Conservation (phyloP, 176 grass and related monocot species). For the Puccinellia tenuiflora region DNA sequence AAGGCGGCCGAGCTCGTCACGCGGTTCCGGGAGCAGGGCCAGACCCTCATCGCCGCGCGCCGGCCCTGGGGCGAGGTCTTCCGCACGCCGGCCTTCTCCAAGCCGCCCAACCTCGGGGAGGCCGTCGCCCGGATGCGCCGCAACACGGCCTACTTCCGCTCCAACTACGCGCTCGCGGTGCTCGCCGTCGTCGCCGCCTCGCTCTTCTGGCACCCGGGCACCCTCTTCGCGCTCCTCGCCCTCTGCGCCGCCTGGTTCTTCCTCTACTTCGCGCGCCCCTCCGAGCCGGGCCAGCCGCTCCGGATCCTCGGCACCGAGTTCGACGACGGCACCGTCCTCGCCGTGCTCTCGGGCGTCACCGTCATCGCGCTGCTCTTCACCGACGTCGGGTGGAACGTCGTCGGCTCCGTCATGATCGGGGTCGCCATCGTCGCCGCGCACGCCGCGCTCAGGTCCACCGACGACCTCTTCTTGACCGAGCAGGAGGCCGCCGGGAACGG, state of each 20-base stretch:
- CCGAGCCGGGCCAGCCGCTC: constrained; percentile 36
- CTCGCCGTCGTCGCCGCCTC: constrained; percentile 47
- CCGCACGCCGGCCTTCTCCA: constrained; percentile 56
- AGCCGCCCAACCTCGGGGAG: constrained; percentile 49
- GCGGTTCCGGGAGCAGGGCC: constrained; percentile 62
- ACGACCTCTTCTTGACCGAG: constrained; percentile 84
- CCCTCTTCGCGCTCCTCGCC: constrained; percentile 51
- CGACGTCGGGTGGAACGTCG: constrained; percentile 66
- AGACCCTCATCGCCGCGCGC: constrained; percentile 58
- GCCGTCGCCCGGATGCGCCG: constrained; percentile 56
- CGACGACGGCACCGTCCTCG: constrained; percentile 85
- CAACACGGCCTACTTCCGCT: constrained; percentile 80
- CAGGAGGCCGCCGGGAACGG: constrained; percentile 67
- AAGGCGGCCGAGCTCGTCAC: constrained; percentile 59
- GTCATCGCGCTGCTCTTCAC: constrained; percentile 80
- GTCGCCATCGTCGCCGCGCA: constrained; percentile 45
- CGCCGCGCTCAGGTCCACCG: constrained; percentile 60
- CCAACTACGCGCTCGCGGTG: constrained; percentile 65
- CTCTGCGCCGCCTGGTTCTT: constrained; percentile 85
- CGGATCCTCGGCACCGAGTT: constrained; percentile 50
- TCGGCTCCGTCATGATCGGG: constrained; percentile 51
- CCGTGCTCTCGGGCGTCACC: constrained; percentile 59
- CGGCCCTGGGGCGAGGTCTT: constrained; percentile 78
- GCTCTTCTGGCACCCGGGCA: constrained; percentile 72
- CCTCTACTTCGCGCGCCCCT: constrained; percentile 74